phyloP scores from a whole-genome alignment of 108 stramenopile genomes.

The Cyclotella sp. region DNA sequence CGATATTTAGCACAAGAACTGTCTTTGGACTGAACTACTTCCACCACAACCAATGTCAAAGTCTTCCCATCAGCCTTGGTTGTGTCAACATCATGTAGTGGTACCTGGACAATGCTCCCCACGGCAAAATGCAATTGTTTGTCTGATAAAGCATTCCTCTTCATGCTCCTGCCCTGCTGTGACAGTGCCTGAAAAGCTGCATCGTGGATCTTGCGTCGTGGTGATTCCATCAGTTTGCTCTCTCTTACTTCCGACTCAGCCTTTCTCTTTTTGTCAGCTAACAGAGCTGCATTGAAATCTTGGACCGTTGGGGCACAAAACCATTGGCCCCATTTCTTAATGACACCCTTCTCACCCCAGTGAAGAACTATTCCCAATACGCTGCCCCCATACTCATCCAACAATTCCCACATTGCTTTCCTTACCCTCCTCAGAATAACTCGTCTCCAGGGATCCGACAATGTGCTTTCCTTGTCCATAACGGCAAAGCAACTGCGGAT shows the following conservation, averaged over 20 bases:
- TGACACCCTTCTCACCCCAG: background rate
- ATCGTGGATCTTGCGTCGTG: background rate
- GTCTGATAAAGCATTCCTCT: too few species aligned
- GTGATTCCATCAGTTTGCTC: background rate
- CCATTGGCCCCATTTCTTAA: background rate
- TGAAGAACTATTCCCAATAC: background rate
- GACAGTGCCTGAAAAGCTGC: background rate
- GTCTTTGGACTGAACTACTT: background rate
- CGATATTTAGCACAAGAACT: background rate
- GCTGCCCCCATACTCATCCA: background rate
- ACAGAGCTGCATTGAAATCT: background rate
- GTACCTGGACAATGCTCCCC: too few species aligned
- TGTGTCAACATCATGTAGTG: too few species aligned
- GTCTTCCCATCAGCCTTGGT: too few species aligned
- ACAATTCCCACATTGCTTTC: constrained; percentile 3
- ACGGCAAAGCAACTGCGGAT: too few species aligned
- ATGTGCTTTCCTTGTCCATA: too few species aligned
- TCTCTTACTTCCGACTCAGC: background rate
- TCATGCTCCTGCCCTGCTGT: too few species aligned
- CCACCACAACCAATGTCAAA: too few species aligned
- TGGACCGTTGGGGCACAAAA: background rate
- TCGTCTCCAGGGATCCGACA: background rate
- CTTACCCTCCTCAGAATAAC: constrained; percentile 1
- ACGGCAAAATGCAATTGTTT: too few species aligned
- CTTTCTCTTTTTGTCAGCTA: background rate